Evolutionary conservation across 2,329 filamentous ascomycete species (phyloP), one percentile per base, ranked within the genome.

Genomic region (Pestalotiopsis sp.): DNA sequence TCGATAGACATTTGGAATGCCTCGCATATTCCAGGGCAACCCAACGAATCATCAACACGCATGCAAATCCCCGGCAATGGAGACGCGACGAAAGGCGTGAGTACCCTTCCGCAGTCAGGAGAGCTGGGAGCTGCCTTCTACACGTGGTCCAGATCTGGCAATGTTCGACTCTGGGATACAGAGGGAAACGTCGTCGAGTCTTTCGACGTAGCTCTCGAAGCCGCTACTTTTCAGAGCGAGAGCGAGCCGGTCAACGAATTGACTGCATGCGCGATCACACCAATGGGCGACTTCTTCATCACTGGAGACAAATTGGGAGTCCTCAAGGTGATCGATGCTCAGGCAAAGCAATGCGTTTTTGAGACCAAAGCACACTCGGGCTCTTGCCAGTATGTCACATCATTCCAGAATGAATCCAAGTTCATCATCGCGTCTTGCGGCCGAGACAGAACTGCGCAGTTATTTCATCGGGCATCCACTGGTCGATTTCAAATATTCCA

Each of bases 231-330:
- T 3, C 83, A 84, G 52, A 80, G 83, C 61, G 86, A 91, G 17
- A 76, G 85, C 56, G 87, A 89, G 12, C 73, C 81, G 1, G 73
- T 79, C 7, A 92, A 92, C 72, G 88, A 91, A 73, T 82, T 91
- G 63, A 86, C 86, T 3, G 86, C 87, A 71, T 86, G 89, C 58
- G 84, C 85, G 68, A 86, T 91, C 17, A 90, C 91, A 1, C 82
- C 84, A 31, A 84, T 88, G 52, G 91, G 88, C 39, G 86, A 87
- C 59, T 86, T 90, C 58, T 88, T 98, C 70, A 87, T 95, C n/a
- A 90, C 92, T 3, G 95, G 94, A 5, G 96, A 99, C 80, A 93
- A 90, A 74, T 88, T 93, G 70, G 96, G 96, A n/a, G 88, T 97
- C 14, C 80, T 99, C 56, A 90, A 89, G 70, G 85, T 94, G 59